Conservation (phyloP, 1,284 basidiomycete species). For the Sphagnurus paluster region DNA sequence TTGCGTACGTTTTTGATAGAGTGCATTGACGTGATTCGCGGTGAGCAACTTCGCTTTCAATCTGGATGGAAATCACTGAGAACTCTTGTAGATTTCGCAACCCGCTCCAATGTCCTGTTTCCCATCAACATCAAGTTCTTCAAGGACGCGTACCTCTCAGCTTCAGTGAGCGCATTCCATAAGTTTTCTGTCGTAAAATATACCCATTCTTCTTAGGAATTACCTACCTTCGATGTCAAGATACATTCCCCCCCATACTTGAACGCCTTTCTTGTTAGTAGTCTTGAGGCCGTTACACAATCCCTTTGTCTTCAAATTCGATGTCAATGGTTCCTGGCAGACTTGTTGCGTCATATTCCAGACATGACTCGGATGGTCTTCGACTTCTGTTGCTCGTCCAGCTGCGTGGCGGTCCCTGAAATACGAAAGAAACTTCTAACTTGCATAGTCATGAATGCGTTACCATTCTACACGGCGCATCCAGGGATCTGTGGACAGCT, state of each 20-base stretch:
- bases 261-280: conserved; percentile 44
- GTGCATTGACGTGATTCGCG: conserved; percentile 42
- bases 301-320: conserved; percentile 40
- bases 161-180: conserved; percentile 9
- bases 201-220: conserved; percentile 19
- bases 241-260: conserved; percentile 39
- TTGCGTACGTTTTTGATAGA: conserved; percentile 46
- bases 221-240: conserved; percentile 33
- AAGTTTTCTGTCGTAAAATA: neutral
- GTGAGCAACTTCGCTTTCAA: conserved; percentile 31
- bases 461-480: conserved; percentile 19
- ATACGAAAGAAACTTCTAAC: conserved; percentile 41
- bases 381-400: conserved; percentile 44
- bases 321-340: conserved; percentile 48
- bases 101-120: conserved; percentile 29
- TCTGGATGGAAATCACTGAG: conserved; percentile 11
- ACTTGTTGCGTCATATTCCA: conserved; percentile 41
- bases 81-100: conserved; percentile 34
- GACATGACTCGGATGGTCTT: conserved; percentile 43
- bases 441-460: conserved; percentile 33
- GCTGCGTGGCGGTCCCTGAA: conserved; percentile 33
- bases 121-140: conserved; percentile 38
- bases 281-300: conserved; percentile 44
- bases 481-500: conserved; percentile 21
- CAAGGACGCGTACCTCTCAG: conserved; percentile 26